Base-by-base conservation (phyloP, 1,139 yeast species). In the Candida sanyaensis region DNA sequence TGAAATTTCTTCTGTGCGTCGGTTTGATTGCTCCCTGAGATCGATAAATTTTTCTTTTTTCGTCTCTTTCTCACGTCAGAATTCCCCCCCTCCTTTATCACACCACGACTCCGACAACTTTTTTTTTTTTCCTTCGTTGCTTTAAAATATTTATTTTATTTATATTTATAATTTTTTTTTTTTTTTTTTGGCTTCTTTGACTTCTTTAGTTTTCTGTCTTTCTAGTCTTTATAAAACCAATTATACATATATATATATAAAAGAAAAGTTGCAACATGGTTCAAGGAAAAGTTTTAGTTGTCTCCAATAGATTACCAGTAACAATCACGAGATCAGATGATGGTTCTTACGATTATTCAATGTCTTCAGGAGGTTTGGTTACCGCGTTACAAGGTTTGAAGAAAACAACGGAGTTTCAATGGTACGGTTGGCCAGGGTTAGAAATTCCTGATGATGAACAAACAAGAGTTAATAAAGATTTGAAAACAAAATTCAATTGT, bases 391-490 rank as follows among this genome's bases (percentile, higher is more conserved):
- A 92, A 59, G 98, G 99, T 0, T 73, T 95, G 48, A 89, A 90
- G 65, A 88, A 89, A 59, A 72, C 86, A 10, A 85, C 93, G 11
- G 86, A 88, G 51, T 93, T 93, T 69, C 95, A 89, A 64, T 95
- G 99, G 99, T 84, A 89, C 59, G 99, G 99, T 17, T 95, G 99
- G 99, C 97, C 98, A 1, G 81, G 97, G 1, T 71, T 91, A 60
- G 97, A 91, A 60, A 77, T 95, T 7, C 96, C 96, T 1, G 88
- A 76, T 28, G 78, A 77, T 37, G 97, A 91, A 56, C 86, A 86
- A 63, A 79, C 68, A 0, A 71, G 73, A 49, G 96, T 95, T 47
- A 83, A 83, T 51, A 63, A 70, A 24, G 97, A 92, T 55, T 72
- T 95, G 54, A 76, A 77, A 66, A 81, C 81, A 38, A 83, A 89